Evolutionary conservation across 225 moss, liverwort and hornwort species (phyloP).

Genomic region (Rhytidiadelphus loreus): DNA sequence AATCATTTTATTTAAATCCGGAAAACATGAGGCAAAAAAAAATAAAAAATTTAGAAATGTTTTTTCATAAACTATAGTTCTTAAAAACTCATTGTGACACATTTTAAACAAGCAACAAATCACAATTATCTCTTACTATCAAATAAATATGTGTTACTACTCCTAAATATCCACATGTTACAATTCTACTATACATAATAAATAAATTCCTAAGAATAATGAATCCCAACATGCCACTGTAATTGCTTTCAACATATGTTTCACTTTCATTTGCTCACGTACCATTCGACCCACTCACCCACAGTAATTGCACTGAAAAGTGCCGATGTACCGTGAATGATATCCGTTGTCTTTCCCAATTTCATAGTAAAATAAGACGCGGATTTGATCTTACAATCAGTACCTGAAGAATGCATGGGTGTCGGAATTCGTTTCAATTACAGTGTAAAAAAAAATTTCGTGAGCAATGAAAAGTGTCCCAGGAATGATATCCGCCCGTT

Average conservation of each 20-base stretch:
- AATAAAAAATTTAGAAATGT: no score
- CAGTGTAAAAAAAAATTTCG: background rate
- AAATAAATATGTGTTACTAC: background rate
- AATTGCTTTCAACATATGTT: background rate
- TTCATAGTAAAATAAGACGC: background rate
- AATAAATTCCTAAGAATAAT: no score
- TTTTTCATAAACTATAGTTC: no score
- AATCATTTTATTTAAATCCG: background rate
- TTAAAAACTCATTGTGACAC: background rate
- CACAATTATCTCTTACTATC: background rate
- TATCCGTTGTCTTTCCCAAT: background rate
- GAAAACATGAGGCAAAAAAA: no score
- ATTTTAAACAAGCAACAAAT: background rate
- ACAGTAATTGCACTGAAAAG: background rate
- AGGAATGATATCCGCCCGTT: no score
- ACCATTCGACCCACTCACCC: no score
- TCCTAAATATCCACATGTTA: background rate
- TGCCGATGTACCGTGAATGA: background rate
- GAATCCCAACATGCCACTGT: background rate
- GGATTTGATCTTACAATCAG: background rate
- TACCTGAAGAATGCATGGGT: background rate
- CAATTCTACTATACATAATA: no score
- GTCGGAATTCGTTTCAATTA: background rate
- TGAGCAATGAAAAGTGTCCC: background rate
- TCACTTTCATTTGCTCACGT: no score